Evolutionary conservation across 2,329 filamentous ascomycete species (phyloP).

Genomic region (Dothideomycetes sp.): DNA sequence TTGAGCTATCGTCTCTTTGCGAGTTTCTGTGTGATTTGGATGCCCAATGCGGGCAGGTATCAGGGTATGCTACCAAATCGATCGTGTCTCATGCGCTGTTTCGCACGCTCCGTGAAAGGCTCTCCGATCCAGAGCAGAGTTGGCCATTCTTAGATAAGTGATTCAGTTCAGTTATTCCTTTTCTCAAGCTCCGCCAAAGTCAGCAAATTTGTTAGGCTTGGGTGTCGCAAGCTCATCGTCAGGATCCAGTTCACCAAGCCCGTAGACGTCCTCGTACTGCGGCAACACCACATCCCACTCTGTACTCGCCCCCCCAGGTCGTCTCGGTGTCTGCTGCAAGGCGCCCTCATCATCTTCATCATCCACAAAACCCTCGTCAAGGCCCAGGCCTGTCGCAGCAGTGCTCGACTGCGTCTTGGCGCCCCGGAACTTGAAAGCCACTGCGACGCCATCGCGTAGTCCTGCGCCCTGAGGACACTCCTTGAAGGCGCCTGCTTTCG

Average conservation of each 20-base stretch:
- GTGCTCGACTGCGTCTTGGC: neutral
- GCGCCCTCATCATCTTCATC: conserved; percentile 9
- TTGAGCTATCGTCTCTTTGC: too few relatives aligned
- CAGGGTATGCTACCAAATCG: too few relatives aligned
- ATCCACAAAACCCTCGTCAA: conserved; percentile 14
- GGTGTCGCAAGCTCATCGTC: conserved; percentile 5
- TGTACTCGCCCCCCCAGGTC: too few relatives aligned
- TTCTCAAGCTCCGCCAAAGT: neutral
- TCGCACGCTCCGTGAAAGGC: too few relatives aligned
- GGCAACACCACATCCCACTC: conserved; percentile 10
- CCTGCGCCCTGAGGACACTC: conserved; percentile 26
- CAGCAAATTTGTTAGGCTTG: conserved; percentile 6
- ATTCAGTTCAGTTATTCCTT: too few relatives aligned
- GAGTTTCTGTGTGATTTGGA: too few relatives aligned
- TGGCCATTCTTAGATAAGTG: too few relatives aligned
- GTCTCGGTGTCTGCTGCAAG: too few relatives aligned
- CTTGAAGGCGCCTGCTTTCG: conserved; percentile 19
- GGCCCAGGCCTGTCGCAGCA: conserved; percentile 5
- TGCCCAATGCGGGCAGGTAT: too few relatives aligned
- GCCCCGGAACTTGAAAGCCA: conserved; percentile 24
- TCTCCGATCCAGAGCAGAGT: too few relatives aligned
- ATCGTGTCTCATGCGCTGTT: too few relatives aligned
- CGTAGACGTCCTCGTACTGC: conserved; percentile 9
- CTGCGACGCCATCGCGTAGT: conserved; percentile 20
- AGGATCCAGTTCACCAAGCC: conserved; percentile 7